Conservation (phyloP, 169 alveolate genomes). For the Plasmodium cynomolgi region DNA sequence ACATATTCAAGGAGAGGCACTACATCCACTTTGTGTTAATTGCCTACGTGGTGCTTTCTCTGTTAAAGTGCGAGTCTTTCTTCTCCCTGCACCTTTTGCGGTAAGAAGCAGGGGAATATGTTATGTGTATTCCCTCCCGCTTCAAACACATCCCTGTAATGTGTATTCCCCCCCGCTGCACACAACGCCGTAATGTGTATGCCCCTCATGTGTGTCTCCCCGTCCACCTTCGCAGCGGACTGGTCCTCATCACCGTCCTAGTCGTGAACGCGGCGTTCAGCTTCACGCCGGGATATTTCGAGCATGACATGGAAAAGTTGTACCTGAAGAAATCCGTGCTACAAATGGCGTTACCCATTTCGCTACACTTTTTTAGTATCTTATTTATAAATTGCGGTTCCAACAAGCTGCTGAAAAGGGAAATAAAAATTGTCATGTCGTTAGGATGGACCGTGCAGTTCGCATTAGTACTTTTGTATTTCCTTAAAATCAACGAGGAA, state of each 20-base stretch:
- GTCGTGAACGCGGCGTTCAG: neutral
- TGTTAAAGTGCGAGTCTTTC: neutral
- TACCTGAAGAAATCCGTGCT: constrained; percentile 14
- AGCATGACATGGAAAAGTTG: constrained; percentile 24
- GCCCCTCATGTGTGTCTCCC: neutral
- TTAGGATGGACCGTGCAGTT: constrained; percentile 48
- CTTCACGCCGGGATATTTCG: constrained; percentile 11
- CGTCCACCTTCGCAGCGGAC: constrained; percentile 2
- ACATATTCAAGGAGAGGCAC: constrained; percentile 17
- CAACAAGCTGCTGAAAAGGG: constrained; percentile 1
- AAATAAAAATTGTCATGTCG: neutral
- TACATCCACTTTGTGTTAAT: constrained; percentile 34
- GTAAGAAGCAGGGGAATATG: neutral
- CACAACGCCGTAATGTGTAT: neutral
- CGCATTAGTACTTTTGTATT: constrained; percentile 14
- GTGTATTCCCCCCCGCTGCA: no score
- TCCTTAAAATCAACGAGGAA: constrained; percentile 7
- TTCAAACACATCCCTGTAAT: neutral
- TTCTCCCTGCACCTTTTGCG: constrained; percentile 8
- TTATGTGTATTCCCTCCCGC: neutral
- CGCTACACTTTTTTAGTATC: constrained; percentile 13
- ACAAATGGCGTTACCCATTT: constrained; percentile 17
- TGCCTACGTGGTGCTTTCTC: neutral
- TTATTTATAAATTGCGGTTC: constrained; percentile 24
- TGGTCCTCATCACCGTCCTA: neutral